These are phyloP conservation scores for Rugonectria rugulosa DNA, from an alignment of 2,329 filamentous ascomycete genomes.

Conservation along the genomic window DNA sequence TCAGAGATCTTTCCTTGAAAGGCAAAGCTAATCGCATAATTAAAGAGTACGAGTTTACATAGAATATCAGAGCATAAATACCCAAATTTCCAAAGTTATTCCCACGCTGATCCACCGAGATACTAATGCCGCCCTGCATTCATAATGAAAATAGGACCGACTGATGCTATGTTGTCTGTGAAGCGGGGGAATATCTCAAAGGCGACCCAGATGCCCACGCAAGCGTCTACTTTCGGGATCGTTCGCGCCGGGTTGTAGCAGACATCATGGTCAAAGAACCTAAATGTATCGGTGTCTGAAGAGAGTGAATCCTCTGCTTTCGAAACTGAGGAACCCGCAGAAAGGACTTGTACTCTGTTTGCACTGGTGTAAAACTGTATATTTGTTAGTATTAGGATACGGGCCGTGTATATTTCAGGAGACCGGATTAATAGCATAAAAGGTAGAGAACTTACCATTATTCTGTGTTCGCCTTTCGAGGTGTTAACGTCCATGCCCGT, in stretches of 20 bases:
- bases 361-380: neutral
- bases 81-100: too few species aligned
- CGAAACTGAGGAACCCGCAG: neutral
- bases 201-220: conserved; percentile 10
- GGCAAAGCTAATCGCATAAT: too few species aligned
- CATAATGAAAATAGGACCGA: conserved; percentile 1
- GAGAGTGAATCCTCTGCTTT: too few species aligned
- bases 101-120: too few species aligned
- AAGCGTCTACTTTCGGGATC: too few species aligned
- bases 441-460: conserved; percentile 9
- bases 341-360: neutral
- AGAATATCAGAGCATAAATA: too few species aligned
- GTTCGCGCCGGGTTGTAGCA: too few species aligned
- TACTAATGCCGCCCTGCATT: too few species aligned
- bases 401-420: too few species aligned
- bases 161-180: neutral
- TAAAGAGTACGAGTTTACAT: too few species aligned
- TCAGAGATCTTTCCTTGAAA: too few species aligned
- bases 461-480: neutral
- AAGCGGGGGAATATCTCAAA: neutral
- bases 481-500: neutral
- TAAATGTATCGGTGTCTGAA: neutral
- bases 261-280: neutral
- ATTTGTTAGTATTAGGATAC: neutral
- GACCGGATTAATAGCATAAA: too few species aligned